Base-by-base conservation (phyloP, 495 filamentous ascomycete genomes). In the Ascodesmis nigricans region DNA sequence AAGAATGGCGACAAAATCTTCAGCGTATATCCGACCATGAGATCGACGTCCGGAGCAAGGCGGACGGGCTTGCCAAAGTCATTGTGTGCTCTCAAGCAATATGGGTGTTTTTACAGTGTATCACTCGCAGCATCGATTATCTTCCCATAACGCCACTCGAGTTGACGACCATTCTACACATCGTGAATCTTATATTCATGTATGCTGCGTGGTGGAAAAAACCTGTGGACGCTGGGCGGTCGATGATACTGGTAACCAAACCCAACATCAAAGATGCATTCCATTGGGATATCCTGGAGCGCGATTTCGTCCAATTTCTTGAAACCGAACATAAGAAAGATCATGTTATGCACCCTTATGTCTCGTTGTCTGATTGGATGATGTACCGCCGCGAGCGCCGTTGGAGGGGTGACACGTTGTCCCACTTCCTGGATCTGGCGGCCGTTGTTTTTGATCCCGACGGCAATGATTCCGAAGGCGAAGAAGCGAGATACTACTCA, bases 21-120 rank as follows among this genome's bases (percentile, higher is more conserved):
- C n/a, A n/a, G n/a, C n/a, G n/a, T n/a, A 31, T 31, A 2, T 16
- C 15, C 29, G 29, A 31, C 15, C 8, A 17, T 16, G 9, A 17
- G 3, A 30, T 56, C 5, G 29, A 19, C 5, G 50, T 52, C 33
- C 53, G 53, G 18, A 56, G 48, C 32, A 56, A 60, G 39, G 49
- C 47, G 3, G 50, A 55, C 29, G 5, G 16, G 10, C 29, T 54
- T 1, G 50, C 54, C 1, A 61, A 61, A 33, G 18, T 46, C 1
- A 32, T 59, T 9, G 53, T 53, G 2, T 44, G 47, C 17, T 21
- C 55, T 1, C 58, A 61, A 20, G 39, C 24, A 5, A 5, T 31
- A 2, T 41, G 39, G 39, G 27, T 36, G 21, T 14, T 41, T 1
- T 10, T 41, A 7, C 39, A 36, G 16, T 35, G 32, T 16, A 4